Evolutionary conservation across 1,139 yeast genomes (phyloP).

Genomic region (Yamadazyma dushanensis): DNA sequence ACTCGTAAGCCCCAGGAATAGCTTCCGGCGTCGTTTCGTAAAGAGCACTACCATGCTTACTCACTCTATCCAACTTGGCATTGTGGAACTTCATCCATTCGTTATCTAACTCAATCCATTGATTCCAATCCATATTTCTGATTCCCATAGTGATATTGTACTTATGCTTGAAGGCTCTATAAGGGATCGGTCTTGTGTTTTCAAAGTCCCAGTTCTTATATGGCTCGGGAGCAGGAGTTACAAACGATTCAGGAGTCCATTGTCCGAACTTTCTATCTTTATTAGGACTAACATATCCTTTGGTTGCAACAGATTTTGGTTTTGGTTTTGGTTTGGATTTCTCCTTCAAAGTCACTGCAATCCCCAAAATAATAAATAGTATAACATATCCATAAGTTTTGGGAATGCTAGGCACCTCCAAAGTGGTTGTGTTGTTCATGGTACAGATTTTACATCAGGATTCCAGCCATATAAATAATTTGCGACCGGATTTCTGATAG

Average conservation of each 20-base stretch:
- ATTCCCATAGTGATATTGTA: conserved; percentile 65
- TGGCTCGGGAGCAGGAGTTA: conserved; percentile 49
- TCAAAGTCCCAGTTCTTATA: conserved; percentile 51
- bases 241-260: conserved; percentile 56
- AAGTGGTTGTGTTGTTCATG: conserved; percentile 1
- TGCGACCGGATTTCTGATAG: not conserved
- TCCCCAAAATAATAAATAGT: conserved; percentile 9
- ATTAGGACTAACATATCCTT: conserved; percentile 3
- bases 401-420: conserved; percentile 1
- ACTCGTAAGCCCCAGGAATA: conserved; percentile 55
- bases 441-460: not conserved
- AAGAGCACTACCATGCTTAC: conserved; percentile 45
- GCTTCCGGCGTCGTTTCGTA: conserved; percentile 56
- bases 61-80: conserved; percentile 50
- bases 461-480: not conserved
- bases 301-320: not conserved
- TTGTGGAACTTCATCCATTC: conserved; percentile 59
- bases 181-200: conserved; percentile 56
- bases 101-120: conserved; percentile 67
- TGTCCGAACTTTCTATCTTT: conserved; percentile 28
- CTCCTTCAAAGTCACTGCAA: conserved; percentile 7
- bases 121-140: conserved; percentile 54
- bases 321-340: conserved; percentile 1
- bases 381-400: conserved; percentile 10
- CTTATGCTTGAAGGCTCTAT: conserved; percentile 61